Conservation (phyloP, 2,329 filamentous ascomycete species). For the Fusarium secorum region DNA sequence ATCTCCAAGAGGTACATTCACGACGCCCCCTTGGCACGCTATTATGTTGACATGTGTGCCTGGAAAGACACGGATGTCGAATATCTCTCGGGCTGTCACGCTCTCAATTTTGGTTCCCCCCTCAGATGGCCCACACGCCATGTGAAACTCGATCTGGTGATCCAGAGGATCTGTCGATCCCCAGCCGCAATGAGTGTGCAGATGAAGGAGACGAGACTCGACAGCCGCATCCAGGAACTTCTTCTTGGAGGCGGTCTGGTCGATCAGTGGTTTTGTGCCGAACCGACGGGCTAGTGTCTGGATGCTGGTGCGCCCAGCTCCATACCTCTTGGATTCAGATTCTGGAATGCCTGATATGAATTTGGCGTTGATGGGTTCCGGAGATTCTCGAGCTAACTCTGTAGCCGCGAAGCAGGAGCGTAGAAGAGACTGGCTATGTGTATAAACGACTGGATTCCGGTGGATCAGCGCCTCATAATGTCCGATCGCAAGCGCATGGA, state of each 20-base stretch:
- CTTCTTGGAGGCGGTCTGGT: background rate
- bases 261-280: background rate
- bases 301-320: background rate
- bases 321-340: background rate
- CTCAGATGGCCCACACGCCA: background rate
- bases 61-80: background rate
- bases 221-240: fast-evolving
- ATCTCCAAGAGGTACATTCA: background rate
- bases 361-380: background rate
- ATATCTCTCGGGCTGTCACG: background rate
- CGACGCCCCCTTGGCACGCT: background rate
- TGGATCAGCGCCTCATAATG: background rate
- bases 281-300: background rate
- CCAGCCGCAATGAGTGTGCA: background rate
- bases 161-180: background rate
- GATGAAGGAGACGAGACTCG: background rate
- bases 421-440: background rate
- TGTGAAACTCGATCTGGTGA: background rate
- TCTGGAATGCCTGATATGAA: background rate
- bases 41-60: background rate
- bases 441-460: background rate
- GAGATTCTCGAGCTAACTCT: fast-evolving
- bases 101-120: background rate
- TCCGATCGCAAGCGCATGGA: background rate
- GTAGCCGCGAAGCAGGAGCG: background rate